phyloP scores from a whole-genome alignment of 306 rosid species.

The Lablab purpureus region DNA sequence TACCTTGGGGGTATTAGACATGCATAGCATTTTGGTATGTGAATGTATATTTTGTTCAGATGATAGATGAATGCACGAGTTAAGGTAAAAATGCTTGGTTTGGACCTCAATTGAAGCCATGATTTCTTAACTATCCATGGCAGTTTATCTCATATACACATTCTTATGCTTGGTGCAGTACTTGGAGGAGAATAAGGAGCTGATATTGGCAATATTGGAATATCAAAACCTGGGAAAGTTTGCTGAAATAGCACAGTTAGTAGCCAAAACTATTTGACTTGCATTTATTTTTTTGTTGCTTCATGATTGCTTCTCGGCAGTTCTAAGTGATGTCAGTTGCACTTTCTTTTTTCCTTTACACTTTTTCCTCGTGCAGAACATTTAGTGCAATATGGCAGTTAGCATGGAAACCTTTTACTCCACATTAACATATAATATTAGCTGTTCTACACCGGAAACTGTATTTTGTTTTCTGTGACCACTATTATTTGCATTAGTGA shows the following conservation, averaged over 20 bases:
- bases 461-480: slow-evolving; percentile 6
- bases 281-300: neutral
- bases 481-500: slow-evolving; percentile 20
- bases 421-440: neutral
- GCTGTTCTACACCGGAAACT: neutral
- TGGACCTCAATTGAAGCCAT: slow-evolving; percentile 30
- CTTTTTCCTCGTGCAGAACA: slow-evolving; percentile 26
- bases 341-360: neutral
- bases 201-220: slow-evolving; percentile 60
- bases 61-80: neutral
- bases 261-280: slow-evolving; percentile 13
- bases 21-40: neutral
- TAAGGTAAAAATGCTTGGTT: neutral
- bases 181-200: slow-evolving; percentile 64
- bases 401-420: slow-evolving; percentile 14
- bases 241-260: slow-evolving; percentile 54
- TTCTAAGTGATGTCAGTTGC: slow-evolving; percentile 20
- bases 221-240: slow-evolving; percentile 55
- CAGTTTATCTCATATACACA: slow-evolving; percentile 5
- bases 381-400: slow-evolving; percentile 6
- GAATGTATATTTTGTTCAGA: neutral
- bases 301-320: slow-evolving; percentile 39
- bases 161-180: slow-evolving; percentile 57
- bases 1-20: neutral
- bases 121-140: neutral